These are phyloP conservation scores for Cornus controversa DNA, from an alignment of 148 eudicot genomes.

Conservation along the genomic window DNA sequence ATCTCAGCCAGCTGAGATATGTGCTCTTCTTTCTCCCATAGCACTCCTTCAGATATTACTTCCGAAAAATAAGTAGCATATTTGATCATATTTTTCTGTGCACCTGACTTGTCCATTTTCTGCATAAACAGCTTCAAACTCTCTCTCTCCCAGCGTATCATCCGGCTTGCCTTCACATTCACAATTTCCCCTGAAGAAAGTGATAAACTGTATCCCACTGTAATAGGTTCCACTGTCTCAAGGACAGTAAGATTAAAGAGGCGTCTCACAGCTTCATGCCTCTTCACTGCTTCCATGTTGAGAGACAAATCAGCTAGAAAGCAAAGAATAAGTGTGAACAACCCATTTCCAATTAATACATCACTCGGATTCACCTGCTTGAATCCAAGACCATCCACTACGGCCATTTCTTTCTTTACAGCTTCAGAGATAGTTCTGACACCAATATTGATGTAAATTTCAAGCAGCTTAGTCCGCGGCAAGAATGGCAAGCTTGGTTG, in stretches of 20 bases:
- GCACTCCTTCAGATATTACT: too few relatives aligned
- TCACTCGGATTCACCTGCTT: conserved; percentile 27
- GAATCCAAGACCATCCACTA: conserved; percentile 12
- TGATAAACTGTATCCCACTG: conserved; percentile 29
- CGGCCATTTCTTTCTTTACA: conserved; percentile 28
- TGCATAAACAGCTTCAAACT: conserved; percentile 29
- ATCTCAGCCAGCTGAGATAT: conserved; percentile 43
- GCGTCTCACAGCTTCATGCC: conserved; percentile 36
- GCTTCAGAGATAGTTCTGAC: conserved; percentile 49
- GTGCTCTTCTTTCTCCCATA: conserved; percentile 52
- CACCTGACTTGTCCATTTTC: conserved; percentile 39
- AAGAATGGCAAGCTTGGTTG: conserved; percentile 23
- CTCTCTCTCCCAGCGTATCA: conserved; percentile 58
- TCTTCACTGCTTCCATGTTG: conserved; percentile 32
- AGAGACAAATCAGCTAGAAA: conserved; percentile 43
- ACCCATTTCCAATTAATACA: conserved; percentile 36
- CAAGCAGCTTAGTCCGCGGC: conserved; percentile 36
- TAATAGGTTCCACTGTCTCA: conserved; percentile 38
- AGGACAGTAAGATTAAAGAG: conserved; percentile 33
- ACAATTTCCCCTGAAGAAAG: conserved; percentile 40
- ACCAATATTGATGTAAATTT: conserved; percentile 49
- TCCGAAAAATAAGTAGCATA: too few relatives aligned
- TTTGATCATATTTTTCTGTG: too few relatives aligned
- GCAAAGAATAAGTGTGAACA: conserved; percentile 47
- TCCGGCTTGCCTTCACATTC: conserved; percentile 26